Conservation (phyloP, 2,329 filamentous ascomycete species). For the Graphilbum sp. region DNA sequence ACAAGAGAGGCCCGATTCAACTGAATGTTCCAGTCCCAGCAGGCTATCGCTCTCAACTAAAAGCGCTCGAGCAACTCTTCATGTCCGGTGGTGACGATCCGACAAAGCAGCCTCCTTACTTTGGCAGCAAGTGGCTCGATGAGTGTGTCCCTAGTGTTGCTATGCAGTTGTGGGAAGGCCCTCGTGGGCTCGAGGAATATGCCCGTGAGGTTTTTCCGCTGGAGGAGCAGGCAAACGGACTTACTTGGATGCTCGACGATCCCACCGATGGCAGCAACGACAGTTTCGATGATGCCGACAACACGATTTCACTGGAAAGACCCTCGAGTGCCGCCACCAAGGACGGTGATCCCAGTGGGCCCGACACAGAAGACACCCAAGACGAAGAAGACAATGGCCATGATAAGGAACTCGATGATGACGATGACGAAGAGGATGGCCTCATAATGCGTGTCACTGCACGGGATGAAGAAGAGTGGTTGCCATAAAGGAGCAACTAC, state of each 20-base stretch:
- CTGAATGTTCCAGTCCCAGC: conserved; percentile 72
- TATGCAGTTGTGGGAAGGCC: conserved; percentile 77
- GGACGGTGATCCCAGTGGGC: neutral
- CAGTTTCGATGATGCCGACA: conserved; percentile 22
- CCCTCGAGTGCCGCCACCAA: neutral
- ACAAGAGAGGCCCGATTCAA: conserved; percentile 64
- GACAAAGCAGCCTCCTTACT: conserved; percentile 44
- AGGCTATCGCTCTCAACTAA: conserved; percentile 78
- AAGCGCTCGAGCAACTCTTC: conserved; percentile 48
- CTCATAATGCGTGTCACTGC: conserved; percentile 40
- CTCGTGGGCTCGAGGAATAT: conserved; percentile 83
- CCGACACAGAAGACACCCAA: neutral
- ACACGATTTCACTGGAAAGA: neutral
- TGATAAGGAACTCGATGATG: conserved; percentile 18
- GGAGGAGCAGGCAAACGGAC: conserved; percentile 85
- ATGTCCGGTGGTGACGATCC: conserved; percentile 31
- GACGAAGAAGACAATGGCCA: neutral
- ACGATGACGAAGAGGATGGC: conserved; percentile 40
- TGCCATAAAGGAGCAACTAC: conserved; percentile 23
- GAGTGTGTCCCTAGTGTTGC: conserved; percentile 56
- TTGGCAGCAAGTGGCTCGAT: conserved; percentile 40
- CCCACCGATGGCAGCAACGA: conserved; percentile 23
- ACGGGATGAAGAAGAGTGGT: conserved; percentile 42
- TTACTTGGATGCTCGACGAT: conserved; percentile 71
- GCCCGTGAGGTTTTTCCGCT: conserved; percentile 85